Evolutionary conservation across 225 moss, liverwort and hornwort species (phyloP).

Genomic region (Anthoceros angustus): DNA sequence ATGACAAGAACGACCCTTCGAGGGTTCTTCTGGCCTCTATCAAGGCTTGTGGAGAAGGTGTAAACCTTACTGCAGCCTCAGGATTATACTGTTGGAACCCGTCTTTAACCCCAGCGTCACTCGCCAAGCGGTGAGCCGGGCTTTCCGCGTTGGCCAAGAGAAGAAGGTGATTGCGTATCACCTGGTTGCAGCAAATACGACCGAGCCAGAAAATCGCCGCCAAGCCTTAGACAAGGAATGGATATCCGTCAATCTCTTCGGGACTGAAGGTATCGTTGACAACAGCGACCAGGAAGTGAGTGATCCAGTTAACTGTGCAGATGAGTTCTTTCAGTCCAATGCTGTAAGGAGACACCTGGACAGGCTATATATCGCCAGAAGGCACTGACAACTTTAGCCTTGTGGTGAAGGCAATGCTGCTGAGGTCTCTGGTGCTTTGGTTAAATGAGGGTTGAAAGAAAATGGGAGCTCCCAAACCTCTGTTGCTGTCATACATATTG

Average conservation of each 20-base stretch:
- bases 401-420: too few species aligned
- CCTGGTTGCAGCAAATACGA: constrained; percentile 33
- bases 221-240: constrained; percentile 53
- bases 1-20: constrained; percentile 15
- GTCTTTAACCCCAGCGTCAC: constrained; percentile 62
- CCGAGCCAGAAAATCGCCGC: constrained; percentile 37
- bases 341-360: too few species aligned
- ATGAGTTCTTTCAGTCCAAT: too few species aligned
- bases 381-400: too few species aligned
- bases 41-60: constrained; percentile 70
- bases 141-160: constrained; percentile 67
- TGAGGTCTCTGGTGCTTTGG: too few species aligned
- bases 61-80: constrained; percentile 65
- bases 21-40: constrained; percentile 60
- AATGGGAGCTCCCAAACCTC: too few species aligned
- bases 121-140: constrained; percentile 76
- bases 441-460: too few species aligned
- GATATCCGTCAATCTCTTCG: constrained; percentile 57
- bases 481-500: too few species aligned
- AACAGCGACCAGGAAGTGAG: not conserved
- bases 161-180: constrained; percentile 70
- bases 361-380: too few species aligned
- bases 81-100: constrained; percentile 68
- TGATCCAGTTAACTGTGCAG: too few species aligned
- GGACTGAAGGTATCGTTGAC: not conserved